phyloP scores from a whole-genome alignment of 2,329 filamentous ascomycete genomes.

The Sporothrix brunneoviolacea region DNA sequence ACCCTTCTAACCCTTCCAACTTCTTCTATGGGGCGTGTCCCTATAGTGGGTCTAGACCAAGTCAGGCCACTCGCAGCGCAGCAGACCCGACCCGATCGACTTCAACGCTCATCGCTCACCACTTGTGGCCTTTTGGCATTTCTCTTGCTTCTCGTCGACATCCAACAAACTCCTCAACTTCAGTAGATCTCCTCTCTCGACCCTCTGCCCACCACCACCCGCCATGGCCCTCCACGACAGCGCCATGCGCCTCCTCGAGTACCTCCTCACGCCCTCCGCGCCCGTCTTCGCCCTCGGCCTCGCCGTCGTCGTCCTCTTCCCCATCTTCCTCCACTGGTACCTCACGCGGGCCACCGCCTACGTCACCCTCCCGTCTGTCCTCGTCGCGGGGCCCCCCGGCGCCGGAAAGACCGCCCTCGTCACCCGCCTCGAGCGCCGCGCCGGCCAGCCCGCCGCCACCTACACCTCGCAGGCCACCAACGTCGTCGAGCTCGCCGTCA shows the following conservation, averaged over 20 bases:
- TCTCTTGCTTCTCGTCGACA: neutral
- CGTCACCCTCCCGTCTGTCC: constrained; percentile 64
- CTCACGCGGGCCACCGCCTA: constrained; percentile 63
- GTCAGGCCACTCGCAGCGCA: neutral
- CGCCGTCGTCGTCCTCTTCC: constrained; percentile 63
- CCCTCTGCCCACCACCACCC: neutral
- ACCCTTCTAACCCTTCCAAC: too few relatives aligned
- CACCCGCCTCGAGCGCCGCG: constrained; percentile 61
- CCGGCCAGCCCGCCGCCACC: constrained; percentile 35
- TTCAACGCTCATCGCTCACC: neutral
- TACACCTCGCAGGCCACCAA: constrained; percentile 48
- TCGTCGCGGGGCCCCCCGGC: constrained; percentile 74
- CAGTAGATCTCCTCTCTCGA: too few relatives aligned
- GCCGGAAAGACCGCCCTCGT: constrained; percentile 83
- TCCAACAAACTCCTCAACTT: too few relatives aligned
- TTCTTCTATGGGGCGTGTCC: too few relatives aligned
- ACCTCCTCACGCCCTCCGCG: constrained; percentile 52
- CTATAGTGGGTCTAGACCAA: too few relatives aligned
- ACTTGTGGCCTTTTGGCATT: neutral
- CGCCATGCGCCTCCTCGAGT: constrained; percentile 37
- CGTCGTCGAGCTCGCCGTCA: constrained; percentile 49
- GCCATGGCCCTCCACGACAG: constrained; percentile 22
- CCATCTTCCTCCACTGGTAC: constrained; percentile 69
- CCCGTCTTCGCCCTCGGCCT: constrained; percentile 61
- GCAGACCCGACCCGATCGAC: neutral